phyloP scores from a whole-genome alignment of 345 rosid species.

The Eucalyptus sideroxylon region DNA sequence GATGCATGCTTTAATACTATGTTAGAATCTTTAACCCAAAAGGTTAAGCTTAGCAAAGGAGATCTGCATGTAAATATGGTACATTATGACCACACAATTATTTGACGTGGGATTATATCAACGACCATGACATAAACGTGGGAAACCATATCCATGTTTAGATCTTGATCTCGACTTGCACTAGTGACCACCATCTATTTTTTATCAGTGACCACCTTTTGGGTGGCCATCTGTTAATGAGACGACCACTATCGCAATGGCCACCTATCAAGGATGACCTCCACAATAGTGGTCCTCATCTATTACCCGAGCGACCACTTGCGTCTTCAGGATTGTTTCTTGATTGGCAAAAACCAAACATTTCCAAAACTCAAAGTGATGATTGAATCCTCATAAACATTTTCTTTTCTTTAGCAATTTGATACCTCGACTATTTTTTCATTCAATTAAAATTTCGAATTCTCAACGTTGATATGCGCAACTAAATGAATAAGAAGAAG shows the following conservation, averaged over 20 bases:
- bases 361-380: not conserved
- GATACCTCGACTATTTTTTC: not conserved
- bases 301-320: fast-evolving
- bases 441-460: not conserved
- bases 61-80: too few relatives aligned
- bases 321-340: not conserved
- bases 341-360: not conserved
- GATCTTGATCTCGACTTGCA: too few relatives aligned
- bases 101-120: too few relatives aligned
- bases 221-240: not conserved
- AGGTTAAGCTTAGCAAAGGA: too few relatives aligned
- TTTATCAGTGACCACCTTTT: not conserved
- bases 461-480: fast-evolving
- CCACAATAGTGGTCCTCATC: not conserved
- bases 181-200: too few relatives aligned
- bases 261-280: not conserved
- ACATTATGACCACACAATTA: too few relatives aligned
- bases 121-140: too few relatives aligned
- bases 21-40: too few relatives aligned
- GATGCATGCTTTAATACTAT: too few relatives aligned
- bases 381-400: not conserved
- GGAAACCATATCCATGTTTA: too few relatives aligned
- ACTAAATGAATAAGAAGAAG: not conserved
- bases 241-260: not conserved
- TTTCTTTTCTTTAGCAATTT: not conserved